Conservation (phyloP, 2,329 filamentous ascomycete genomes). For the Monosporascus sp. region DNA sequence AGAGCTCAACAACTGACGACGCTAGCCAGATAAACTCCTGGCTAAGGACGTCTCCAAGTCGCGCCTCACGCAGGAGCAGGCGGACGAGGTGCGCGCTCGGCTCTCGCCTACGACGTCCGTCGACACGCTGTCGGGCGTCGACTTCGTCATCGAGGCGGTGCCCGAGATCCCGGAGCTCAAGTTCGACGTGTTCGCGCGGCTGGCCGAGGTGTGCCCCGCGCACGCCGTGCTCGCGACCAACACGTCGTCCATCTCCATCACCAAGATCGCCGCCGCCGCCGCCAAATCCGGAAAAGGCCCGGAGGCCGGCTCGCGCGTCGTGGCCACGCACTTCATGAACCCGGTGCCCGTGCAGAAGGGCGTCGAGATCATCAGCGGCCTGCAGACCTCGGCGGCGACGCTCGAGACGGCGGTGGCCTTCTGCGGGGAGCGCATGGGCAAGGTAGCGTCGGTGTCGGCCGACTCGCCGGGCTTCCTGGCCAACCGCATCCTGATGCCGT, state of each 20-base stretch:
- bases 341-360: slow-evolving; percentile 95
- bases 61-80: slow-evolving; percentile 75
- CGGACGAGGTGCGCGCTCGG: slow-evolving; percentile 64
- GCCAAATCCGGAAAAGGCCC: slow-evolving; percentile 73
- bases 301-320: slow-evolving; percentile 76
- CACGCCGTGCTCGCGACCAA: slow-evolving; percentile 94
- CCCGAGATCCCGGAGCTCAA: slow-evolving; percentile 89
- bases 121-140: slow-evolving; percentile 72
- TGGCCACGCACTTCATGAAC: slow-evolving; percentile 99
- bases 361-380: slow-evolving; percentile 91
- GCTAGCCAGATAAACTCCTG: slow-evolving; percentile 71
- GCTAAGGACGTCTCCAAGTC: slow-evolving; percentile 89
- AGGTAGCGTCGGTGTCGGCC: slow-evolving; percentile 79
- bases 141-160: slow-evolving; percentile 97
- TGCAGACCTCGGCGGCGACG: slow-evolving; percentile 83
- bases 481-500: slow-evolving; percentile 97
- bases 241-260: slow-evolving; percentile 98
- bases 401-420: slow-evolving; percentile 78
- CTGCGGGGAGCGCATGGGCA: slow-evolving; percentile 79
- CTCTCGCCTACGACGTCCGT: slow-evolving; percentile 67
- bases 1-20: background rate
- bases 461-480: slow-evolving; percentile 93
- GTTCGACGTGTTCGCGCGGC: slow-evolving; percentile 74
- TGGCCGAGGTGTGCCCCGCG: slow-evolving; percentile 74
- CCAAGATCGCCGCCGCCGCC: slow-evolving; percentile 85